Evolutionary conservation across 2,329 filamentous ascomycete species (phyloP), one percentile per base, ranked within the genome.

Genomic region (Pseudocercospora pini-densiflorae): DNA sequence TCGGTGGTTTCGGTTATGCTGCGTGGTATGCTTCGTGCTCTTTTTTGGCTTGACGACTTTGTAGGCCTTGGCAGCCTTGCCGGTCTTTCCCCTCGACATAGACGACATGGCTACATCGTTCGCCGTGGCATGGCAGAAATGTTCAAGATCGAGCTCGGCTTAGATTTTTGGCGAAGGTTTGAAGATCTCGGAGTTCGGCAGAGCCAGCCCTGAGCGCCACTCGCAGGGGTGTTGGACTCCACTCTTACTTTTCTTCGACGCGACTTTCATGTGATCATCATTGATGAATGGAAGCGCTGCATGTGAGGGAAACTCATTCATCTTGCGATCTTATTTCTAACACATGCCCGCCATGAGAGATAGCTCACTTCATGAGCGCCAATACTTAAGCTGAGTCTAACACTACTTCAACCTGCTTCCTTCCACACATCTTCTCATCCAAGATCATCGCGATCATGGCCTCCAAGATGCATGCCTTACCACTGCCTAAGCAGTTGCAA

Each of bases 1-100:
- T 77, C 92, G 87, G 81, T 97, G 92, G 61, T 92, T 91, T 77
- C 92, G 94, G 68, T 90, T 89, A 72, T 93, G 92, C 59, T 85
- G 84, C 27, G 92, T 96, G 77, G 91, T 93, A 70, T 85, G 75
- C 54, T 72, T 73, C 29, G 69, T 74, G 59, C 83, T 85, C 81
- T 90, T 92, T 61, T 74, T 72, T 85, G 86, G 84, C 91, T 91
- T 74, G 85, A 77, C 79, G 71, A 76, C 72, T 70, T 77, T 71
- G 67, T 75, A 71, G 63, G 74, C 71, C 67, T 77, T 65, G 7
- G 55, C 19, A 7, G 67, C 62, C 69, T 75, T 75, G 54, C 77
- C 58, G n/a, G 59, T 23, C 68, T 75, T 76, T 61, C 77, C 79
- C 74, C 78, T 77, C 59, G 80, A 80, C 76, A 81, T 80, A 63